phyloP scores from a whole-genome alignment of 2,329 filamentous ascomycete genomes.

The Trichoderma pleuroti region DNA sequence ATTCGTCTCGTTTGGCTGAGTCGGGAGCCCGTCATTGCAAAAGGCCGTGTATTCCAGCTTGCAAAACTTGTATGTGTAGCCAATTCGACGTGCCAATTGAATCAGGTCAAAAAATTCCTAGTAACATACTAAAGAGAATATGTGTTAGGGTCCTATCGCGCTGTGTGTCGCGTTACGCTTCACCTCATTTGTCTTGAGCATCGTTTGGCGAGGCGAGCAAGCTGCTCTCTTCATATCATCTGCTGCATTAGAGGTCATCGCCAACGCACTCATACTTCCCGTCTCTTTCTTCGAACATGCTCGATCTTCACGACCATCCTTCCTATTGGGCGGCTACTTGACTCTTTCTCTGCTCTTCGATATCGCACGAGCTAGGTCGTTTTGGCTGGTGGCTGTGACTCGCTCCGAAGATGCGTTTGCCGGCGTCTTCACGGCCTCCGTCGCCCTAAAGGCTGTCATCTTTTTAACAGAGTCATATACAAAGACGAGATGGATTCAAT shows the following conservation, averaged over 20 bases:
- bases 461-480: constrained; percentile 38
- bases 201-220: constrained; percentile 24
- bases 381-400: constrained; percentile 23
- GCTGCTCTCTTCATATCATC: constrained; percentile 5
- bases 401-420: constrained; percentile 24
- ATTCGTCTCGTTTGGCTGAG: constrained; percentile 33
- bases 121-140: neutral
- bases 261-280: constrained; percentile 20
- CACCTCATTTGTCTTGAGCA: constrained; percentile 30
- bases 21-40: constrained; percentile 33
- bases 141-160: neutral
- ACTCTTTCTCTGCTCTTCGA: constrained; percentile 44
- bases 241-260: constrained; percentile 26
- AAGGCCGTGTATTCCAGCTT: constrained; percentile 33
- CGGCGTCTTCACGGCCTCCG: constrained; percentile 34
- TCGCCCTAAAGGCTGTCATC: constrained; percentile 34
- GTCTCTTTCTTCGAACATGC: constrained; percentile 31
- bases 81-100: neutral
- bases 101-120: neutral
- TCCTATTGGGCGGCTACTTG: constrained; percentile 41
- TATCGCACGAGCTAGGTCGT: constrained; percentile 35
- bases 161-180: constrained; percentile 32
- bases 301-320: constrained; percentile 39
- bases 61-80: constrained; percentile 30
- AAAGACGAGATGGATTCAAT: constrained; percentile 39